Evolutionary conservation across 2,329 filamentous ascomycete genomes (phyloP), one percentile per base, ranked within the genome.

Genomic region (Pestalotiopsis sp.): DNA sequence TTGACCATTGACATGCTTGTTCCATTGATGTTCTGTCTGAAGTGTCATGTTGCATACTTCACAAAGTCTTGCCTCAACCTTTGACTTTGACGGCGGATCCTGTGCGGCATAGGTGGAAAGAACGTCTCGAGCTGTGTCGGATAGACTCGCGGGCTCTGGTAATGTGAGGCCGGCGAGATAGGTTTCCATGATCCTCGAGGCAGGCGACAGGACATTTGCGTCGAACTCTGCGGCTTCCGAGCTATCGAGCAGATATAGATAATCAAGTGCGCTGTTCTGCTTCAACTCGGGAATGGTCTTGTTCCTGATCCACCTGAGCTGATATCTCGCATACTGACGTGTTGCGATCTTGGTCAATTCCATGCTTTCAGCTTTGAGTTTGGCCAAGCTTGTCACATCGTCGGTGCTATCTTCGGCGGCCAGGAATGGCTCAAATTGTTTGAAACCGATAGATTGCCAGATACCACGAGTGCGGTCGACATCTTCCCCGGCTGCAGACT

Each of bases 391-490:
- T 69, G 75, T 66, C 56, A 71, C 63, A 36, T 74, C 70, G 66
- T 71, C 67, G 7, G 72, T 74, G 68, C 78, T 70, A 72, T 80
- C 74, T 14, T 83, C 69, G 1, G 87, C 86, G 1, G 81, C 74
- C 27, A 95, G 82, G 75, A 94, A 97, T 0, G 88, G 85, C 68
- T 92, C 87, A 76, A 98, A 92, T 77, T 99, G 94, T 78, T 97
- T 98, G 81, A 94, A 98, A 1, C 96, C 96, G 70, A 99, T 99
- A 1, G 95, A 96, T 66, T 97, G 92, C 94, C 95, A 99, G 58
- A 99, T 97, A 0, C 96, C 97, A 66, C 91, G 90, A 1, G 88
- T 92, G 72, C 89, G 86, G 76, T 98, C 94, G 1, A 96, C 80
- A 0, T 79, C 72, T 1, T 84, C 79, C 0, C 89, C 91, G 1